Conservation (phyloP, 108 stramenopile species). For the Pseudonitzschia pungens region DNA sequence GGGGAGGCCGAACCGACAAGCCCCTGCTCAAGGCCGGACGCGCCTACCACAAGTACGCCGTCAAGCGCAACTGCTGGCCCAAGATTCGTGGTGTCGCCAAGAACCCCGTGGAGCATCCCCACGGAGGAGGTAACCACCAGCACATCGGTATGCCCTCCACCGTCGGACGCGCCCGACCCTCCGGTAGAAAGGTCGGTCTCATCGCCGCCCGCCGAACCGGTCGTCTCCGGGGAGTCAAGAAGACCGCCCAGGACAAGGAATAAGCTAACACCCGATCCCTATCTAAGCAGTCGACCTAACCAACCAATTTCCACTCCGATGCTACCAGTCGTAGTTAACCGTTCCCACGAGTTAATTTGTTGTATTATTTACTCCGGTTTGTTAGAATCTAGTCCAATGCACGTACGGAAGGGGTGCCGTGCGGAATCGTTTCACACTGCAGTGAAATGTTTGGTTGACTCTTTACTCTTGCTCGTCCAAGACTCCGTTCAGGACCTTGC, state of each 20-base stretch:
- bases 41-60: constrained; percentile 99
- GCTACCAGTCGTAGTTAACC: neutral
- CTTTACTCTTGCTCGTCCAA: too few relatives aligned
- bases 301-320: neutral
- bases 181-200: constrained; percentile 98
- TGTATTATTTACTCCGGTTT: neutral
- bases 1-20: constrained; percentile 99
- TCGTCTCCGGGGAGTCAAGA: constrained; percentile 97
- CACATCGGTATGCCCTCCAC: constrained; percentile 99
- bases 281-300: constrained; percentile 3
- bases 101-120: constrained; percentile 99
- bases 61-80: constrained; percentile 99
- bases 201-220: constrained; percentile 99
- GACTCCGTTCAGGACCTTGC: too few relatives aligned
- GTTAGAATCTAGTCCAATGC: neutral
- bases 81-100: constrained; percentile 99
- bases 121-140: constrained; percentile 99
- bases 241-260: constrained; percentile 92
- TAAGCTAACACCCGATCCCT: constrained; percentile 32
- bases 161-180: constrained; percentile 79
- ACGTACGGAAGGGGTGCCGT: too few relatives aligned
- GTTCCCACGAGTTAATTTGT: neutral
- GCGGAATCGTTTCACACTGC: too few relatives aligned
- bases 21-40: constrained; percentile 99
- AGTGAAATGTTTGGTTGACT: too few relatives aligned